A percentile compares a stretch with the other conserved stretches of the same genome.
Evolutionary conservation across 1,139 yeast species (phyloP).

Genomic region (Zygosaccharomyces sapae): DNA sequence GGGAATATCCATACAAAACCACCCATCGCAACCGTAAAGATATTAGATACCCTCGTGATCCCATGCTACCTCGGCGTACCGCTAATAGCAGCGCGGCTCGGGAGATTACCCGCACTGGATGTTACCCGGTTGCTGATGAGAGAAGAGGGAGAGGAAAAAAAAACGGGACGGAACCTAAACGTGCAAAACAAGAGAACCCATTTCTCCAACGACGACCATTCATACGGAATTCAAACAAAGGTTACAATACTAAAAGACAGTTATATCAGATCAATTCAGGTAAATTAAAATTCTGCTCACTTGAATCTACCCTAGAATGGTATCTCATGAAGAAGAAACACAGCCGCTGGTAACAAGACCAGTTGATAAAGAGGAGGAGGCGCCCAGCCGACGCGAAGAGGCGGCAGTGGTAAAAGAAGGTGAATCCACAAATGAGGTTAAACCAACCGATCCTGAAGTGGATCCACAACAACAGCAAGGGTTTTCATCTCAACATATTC

Average conservation of each 20-base stretch:
- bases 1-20: neutral
- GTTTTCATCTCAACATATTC: conserved; percentile 13
- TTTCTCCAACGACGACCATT: conserved; percentile 9
- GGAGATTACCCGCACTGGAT: neutral
- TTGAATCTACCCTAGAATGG: neutral
- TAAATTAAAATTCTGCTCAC: neutral
- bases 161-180: conserved; percentile 4
- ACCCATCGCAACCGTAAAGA: neutral
- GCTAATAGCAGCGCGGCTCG: conserved; percentile 1
- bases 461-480: conserved; percentile 2
- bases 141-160: conserved; percentile 6
- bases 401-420: conserved; percentile 5
- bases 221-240: neutral
- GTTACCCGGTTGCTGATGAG: conserved; percentile 1
- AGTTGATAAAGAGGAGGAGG: conserved; percentile 5
- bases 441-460: conserved; percentile 5
- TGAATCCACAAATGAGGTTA: conserved; percentile 1
- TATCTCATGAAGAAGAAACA: conserved; percentile 3
- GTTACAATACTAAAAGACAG: neutral
- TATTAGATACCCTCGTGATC: neutral
- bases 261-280: neutral
- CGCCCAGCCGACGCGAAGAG: conserved; percentile 8
- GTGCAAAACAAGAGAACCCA: conserved; percentile 6
- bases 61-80: conserved; percentile 1
- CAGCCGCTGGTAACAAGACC: conserved; percentile 5